Conservation (phyloP, 1,284 basidiomycete species). For the Limonomyces culmigenus region DNA sequence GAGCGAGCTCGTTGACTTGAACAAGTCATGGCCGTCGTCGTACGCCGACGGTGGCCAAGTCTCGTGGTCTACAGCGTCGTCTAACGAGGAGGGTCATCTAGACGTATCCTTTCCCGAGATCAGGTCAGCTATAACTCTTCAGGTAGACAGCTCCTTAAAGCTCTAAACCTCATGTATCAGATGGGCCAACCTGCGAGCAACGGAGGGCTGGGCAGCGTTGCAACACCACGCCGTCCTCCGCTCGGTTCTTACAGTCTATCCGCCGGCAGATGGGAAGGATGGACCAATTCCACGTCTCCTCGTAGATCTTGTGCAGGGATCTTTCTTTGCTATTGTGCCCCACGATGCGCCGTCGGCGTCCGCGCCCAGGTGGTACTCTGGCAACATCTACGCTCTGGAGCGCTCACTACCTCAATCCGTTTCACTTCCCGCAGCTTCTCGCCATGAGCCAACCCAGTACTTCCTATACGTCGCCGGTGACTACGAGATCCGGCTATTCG, state of each 20-base stretch:
- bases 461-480: slow-evolving; percentile 46
- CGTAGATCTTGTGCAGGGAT: slow-evolving; percentile 34
- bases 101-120: slow-evolving; percentile 43
- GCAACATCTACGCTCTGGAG: slow-evolving; percentile 55
- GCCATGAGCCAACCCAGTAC: slow-evolving; percentile 24
- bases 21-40: slow-evolving; percentile 39
- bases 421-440: slow-evolving; percentile 28
- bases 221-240: slow-evolving; percentile 60
- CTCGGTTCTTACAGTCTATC: slow-evolving; percentile 37
- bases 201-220: slow-evolving; percentile 69
- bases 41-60: slow-evolving; percentile 44
- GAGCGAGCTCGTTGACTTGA: slow-evolving; percentile 25
- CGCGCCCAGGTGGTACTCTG: slow-evolving; percentile 49
- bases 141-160: slow-evolving; percentile 1
- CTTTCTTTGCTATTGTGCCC: slow-evolving; percentile 51
- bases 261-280: slow-evolving; percentile 15
- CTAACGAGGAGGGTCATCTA: slow-evolving; percentile 27
- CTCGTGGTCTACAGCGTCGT: slow-evolving; percentile 29
- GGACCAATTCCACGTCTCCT: slow-evolving; percentile 19
- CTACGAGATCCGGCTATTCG: slow-evolving; percentile 72
- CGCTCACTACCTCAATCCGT: slow-evolving; percentile 30
- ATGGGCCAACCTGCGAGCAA: slow-evolving; percentile 48
- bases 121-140: slow-evolving; percentile 19
- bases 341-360: too few species aligned
- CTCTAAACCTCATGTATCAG: slow-evolving; percentile 22